Conservation (phyloP, 768 basidiomycete species). For the Suillus variegatus region DNA sequence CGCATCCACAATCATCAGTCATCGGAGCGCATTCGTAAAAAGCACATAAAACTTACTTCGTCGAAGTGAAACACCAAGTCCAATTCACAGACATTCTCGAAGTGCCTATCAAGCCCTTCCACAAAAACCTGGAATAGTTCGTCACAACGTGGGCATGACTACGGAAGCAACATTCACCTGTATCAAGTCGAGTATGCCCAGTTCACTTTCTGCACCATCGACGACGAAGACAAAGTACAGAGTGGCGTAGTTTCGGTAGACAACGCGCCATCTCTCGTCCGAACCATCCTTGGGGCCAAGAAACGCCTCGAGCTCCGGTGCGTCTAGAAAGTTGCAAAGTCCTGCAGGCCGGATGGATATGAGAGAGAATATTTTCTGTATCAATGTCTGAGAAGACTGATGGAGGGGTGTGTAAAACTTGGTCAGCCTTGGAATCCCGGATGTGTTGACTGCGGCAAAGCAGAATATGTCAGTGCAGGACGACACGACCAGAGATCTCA, state of each 20-base stretch:
- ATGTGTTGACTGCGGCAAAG: slow-evolving; percentile 77
- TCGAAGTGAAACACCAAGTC: slow-evolving; percentile 99
- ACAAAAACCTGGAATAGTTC: slow-evolving; percentile 73
- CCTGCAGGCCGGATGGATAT: slow-evolving; percentile 78
- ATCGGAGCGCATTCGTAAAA: background rate
- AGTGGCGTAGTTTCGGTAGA: slow-evolving; percentile 95
- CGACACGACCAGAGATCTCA: slow-evolving; percentile 21
- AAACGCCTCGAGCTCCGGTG: slow-evolving; percentile 79
- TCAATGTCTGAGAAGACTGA: slow-evolving; percentile 58
- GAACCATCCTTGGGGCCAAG: slow-evolving; percentile 53
- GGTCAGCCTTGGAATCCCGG: slow-evolving; percentile 80
- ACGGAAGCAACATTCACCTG: slow-evolving; percentile 49
- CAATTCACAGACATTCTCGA: slow-evolving; percentile 98
- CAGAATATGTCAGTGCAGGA: slow-evolving; percentile 21
- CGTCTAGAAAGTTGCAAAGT: slow-evolving; percentile 96
- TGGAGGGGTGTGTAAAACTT: slow-evolving; percentile 89
- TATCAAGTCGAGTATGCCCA: slow-evolving; percentile 94
- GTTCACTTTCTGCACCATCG: slow-evolving; percentile 93
- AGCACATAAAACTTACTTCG: slow-evolving; percentile 56
- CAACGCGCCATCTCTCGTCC: slow-evolving; percentile 77
- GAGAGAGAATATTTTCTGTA: slow-evolving; percentile 89
- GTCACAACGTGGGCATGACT: background rate
- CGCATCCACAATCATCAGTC: slow-evolving; percentile 6
- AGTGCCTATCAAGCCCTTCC: slow-evolving; percentile 91
- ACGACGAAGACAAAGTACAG: slow-evolving; percentile 98